Evolutionary conservation across 2,329 filamentous ascomycete species (phyloP).

Genomic region (Tricladium varicosporioides): DNA sequence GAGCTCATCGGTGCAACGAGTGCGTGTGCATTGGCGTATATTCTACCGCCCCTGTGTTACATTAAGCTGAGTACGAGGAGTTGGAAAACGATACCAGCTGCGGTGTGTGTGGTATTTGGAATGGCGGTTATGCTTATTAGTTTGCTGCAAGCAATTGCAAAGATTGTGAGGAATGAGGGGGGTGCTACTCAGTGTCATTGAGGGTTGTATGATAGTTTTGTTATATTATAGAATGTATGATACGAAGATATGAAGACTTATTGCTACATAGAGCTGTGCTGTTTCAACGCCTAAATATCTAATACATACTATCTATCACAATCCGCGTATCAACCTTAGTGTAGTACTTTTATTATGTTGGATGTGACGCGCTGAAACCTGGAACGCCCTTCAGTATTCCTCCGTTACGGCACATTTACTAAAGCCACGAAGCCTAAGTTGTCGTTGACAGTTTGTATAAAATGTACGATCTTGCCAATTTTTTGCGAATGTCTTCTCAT

Average conservation of each 20-base stretch:
- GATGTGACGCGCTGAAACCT: no score
- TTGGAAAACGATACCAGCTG: constrained; percentile 71
- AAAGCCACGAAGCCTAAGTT: no score
- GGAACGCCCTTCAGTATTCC: no score
- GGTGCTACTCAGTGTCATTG: constrained; percentile 26
- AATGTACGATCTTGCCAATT: no score
- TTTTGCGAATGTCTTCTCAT: no score
- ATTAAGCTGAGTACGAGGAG: constrained; percentile 82
- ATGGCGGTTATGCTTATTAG: constrained; percentile 77
- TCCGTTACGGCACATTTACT: no score
- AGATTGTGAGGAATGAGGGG: constrained; percentile 49
- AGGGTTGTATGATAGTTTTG: background rate
- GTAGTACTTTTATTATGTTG: no score
- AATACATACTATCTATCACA: no score
- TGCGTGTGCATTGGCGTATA: constrained; percentile 91
- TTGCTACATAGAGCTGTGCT: no score
- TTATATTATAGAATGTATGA: constrained; percentile 14
- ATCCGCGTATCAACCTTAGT: no score
- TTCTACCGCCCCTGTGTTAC: constrained; percentile 91
- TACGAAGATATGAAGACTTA: constrained; percentile 1
- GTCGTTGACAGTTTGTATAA: no score
- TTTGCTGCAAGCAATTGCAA: constrained; percentile 67
- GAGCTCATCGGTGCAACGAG: constrained; percentile 95
- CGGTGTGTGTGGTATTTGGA: constrained; percentile 75
- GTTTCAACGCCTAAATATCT: no score